A percentile compares a stretch with the other conserved stretches of the same genome.
phyloP scores from a whole-genome alignment of 257 asterid genomes.

The Fraxinus cuspidata region DNA sequence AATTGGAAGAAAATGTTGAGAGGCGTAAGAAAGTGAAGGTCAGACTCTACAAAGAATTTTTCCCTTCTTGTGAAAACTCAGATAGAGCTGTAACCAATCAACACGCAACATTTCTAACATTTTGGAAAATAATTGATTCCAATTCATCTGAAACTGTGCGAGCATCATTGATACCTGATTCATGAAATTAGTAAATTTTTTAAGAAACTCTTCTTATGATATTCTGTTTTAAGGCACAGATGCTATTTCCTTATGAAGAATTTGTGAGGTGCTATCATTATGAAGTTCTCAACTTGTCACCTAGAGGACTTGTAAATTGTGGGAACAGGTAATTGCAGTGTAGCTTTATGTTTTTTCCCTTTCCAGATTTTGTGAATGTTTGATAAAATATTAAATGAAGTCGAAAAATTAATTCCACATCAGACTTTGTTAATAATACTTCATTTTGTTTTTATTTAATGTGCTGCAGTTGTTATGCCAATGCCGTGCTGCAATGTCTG shows the following conservation, averaged over 20 bases:
- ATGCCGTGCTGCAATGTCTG: constrained; percentile 91
- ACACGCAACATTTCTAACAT: background rate
- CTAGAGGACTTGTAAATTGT: constrained; percentile 78
- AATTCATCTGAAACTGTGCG: background rate
- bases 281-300: constrained; percentile 52
- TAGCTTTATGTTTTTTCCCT: constrained; percentile 14
- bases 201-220: constrained; percentile 15
- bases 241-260: constrained; percentile 87
- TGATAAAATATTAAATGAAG: constrained; percentile 1
- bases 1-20: constrained; percentile 35
- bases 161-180: constrained; percentile 13
- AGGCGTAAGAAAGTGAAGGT: constrained; percentile 68
- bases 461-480: constrained; percentile 82
- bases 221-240: constrained; percentile 46
- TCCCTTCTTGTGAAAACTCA: no score
- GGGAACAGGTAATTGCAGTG: constrained; percentile 68
- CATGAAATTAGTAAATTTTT: constrained; percentile 18
- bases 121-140: constrained; percentile 1
- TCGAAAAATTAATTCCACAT: background rate
- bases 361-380: background rate
- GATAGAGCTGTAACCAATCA: background rate
- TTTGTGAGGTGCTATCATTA: constrained; percentile 69
- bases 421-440: background rate
- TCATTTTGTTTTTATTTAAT: constrained; percentile 9
- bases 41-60: background rate